phyloP scores from a whole-genome alignment of 768 basidiomycete genomes.

The Termitomyces titanicus region DNA sequence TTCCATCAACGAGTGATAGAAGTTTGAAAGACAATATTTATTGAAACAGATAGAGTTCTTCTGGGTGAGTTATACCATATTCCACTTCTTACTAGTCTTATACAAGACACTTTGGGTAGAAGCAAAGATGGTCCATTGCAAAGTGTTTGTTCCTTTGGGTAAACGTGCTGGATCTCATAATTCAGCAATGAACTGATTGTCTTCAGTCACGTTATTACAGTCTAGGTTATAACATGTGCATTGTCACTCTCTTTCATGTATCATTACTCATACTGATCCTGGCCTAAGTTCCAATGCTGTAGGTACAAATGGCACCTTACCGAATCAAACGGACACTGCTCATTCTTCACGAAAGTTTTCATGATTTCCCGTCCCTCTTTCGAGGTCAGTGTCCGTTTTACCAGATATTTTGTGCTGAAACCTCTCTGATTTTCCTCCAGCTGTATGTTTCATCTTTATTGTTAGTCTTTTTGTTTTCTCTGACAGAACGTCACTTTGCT shows the following conservation, averaged over 20 bases:
- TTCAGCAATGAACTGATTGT: neutral
- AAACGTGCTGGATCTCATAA: neutral
- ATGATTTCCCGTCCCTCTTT: conserved; percentile 21
- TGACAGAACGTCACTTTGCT: no score
- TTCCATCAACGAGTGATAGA: neutral
- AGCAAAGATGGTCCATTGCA: conserved; percentile 29
- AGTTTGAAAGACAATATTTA: no score
- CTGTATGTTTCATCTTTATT: no score
- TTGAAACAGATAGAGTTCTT: neutral
- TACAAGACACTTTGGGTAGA: conserved; percentile 16
- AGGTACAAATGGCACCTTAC: conserved; percentile 12
- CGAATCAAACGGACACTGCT: no score
- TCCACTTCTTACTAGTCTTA: neutral
- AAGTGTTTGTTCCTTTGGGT: conserved; percentile 34
- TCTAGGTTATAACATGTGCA: conserved; percentile 27
- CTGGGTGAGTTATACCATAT: neutral
- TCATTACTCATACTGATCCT: neutral
- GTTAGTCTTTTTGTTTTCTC: no score
- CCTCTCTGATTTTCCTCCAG: no score
- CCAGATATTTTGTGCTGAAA: no score
- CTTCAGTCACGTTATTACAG: conserved; percentile 32
- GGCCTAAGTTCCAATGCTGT: conserved; percentile 25
- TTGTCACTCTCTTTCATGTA: neutral
- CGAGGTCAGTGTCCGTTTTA: no score
- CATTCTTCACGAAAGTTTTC: no score